These are phyloP conservation scores for Sutorius eximius DNA, from an alignment of 1,284 basidiomycete genomes.

Conservation along the genomic window DNA sequence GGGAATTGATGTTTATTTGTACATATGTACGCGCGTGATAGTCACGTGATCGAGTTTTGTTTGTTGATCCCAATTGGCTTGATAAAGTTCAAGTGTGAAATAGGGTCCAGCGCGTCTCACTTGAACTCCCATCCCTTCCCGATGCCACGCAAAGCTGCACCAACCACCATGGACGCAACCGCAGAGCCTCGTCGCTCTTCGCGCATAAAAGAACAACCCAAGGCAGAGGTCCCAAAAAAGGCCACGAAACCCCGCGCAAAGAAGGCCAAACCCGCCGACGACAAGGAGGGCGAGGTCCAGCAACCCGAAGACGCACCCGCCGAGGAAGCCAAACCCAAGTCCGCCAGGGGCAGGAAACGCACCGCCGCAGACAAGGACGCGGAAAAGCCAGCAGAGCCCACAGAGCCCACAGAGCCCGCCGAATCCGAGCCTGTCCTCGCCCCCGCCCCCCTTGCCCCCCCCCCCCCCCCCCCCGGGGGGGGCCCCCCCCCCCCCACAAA, in stretches of 20 bases:
- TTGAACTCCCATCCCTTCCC: constrained; percentile 8
- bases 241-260: constrained; percentile 61
- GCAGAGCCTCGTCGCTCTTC: constrained; percentile 59
- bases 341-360: constrained; percentile 58
- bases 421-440: too few relatives aligned
- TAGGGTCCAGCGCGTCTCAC: constrained; percentile 34
- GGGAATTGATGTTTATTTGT: constrained; percentile 24
- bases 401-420: constrained; percentile 23
- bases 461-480: constrained; percentile 32
- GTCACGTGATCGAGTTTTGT: constrained; percentile 36
- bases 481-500: constrained; percentile 46
- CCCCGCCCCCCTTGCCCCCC: too few relatives aligned
- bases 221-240: constrained; percentile 55
- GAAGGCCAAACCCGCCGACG: constrained; percentile 39
- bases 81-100: constrained; percentile 34
- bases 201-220: constrained; percentile 71
- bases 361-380: constrained; percentile 29
- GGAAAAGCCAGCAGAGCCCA: constrained; percentile 44
- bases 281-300: constrained; percentile 40
- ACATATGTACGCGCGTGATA: constrained; percentile 28
- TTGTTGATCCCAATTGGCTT: constrained; percentile 30
- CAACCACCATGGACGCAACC: constrained; percentile 33
- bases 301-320: constrained; percentile 33
- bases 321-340: constrained; percentile 50
- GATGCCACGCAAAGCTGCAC: constrained; percentile 72